A percentile compares a stretch with the other conserved stretches of the same genome.
Evolutionary conservation across 2,329 filamentous ascomycete species (phyloP).

Genomic region (Massarina eburnea): DNA sequence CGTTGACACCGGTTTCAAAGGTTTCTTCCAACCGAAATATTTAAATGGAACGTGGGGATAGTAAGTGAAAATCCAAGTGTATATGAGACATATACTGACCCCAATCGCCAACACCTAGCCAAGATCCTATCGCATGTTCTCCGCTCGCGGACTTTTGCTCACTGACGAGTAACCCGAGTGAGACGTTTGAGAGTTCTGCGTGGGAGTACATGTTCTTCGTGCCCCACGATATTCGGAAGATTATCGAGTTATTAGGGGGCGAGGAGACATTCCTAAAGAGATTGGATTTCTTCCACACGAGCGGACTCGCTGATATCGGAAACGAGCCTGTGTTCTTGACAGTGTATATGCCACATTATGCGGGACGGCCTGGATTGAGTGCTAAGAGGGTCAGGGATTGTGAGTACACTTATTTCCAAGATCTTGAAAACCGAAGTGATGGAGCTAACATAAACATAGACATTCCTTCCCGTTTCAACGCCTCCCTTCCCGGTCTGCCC

Average conservation of each 20-base stretch:
- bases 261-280: slow-evolving; percentile 44
- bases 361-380: slow-evolving; percentile 46
- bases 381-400: slow-evolving; percentile 46
- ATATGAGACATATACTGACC: too few species aligned
- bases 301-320: slow-evolving; percentile 48
- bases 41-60: slow-evolving; percentile 68
- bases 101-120: too few species aligned
- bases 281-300: slow-evolving; percentile 49
- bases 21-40: slow-evolving; percentile 71
- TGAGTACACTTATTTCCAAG: slow-evolving; percentile 8
- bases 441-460: slow-evolving; percentile 19
- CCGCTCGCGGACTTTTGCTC: slow-evolving; percentile 36
- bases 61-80: too few species aligned
- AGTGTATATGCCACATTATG: slow-evolving; percentile 51
- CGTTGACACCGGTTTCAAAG: slow-evolving; percentile 65
- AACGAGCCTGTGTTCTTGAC: slow-evolving; percentile 52
- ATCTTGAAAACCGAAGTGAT: neutral
- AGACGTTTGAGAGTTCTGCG: slow-evolving; percentile 71
- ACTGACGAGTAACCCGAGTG: slow-evolving; percentile 51
- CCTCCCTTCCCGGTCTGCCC: slow-evolving; percentile 44
- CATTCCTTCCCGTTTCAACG: slow-evolving; percentile 49
- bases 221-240: slow-evolving; percentile 45
- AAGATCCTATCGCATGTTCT: slow-evolving; percentile 58
- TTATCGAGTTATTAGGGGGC: slow-evolving; percentile 47
- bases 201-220: slow-evolving; percentile 73